Evolutionary conservation across 2,329 filamentous ascomycete species (phyloP).

Genomic region (Magnaporthiopsis rhizophila): DNA sequence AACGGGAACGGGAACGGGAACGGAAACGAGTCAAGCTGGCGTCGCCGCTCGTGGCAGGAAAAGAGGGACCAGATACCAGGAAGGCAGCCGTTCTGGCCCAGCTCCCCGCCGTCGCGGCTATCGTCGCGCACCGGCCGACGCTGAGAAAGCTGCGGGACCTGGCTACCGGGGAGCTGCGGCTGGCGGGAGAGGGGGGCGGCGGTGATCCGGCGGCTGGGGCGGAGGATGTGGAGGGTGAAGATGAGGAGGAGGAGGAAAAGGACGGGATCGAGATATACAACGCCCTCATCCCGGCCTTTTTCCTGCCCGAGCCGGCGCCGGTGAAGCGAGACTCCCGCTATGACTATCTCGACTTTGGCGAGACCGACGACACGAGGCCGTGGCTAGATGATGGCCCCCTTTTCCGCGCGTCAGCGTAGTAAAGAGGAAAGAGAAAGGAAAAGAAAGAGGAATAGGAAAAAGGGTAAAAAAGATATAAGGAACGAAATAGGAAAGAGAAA

Average conservation of each 20-base stretch:
- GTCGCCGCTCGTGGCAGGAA: too few species aligned
- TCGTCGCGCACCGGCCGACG: constrained; percentile 14
- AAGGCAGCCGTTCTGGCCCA: neutral
- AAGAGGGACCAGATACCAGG: constrained; percentile 1
- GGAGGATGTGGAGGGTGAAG: too few species aligned
- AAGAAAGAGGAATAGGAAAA: too few species aligned
- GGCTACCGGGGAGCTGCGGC: neutral
- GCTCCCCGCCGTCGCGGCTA: constrained; percentile 2
- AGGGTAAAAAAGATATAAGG: too few species aligned
- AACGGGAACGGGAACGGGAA: neutral
- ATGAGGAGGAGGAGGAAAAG: neutral
- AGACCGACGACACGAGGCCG: constrained; percentile 1
- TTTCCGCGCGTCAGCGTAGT: neutral
- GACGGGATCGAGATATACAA: neutral
- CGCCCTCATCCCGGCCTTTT: constrained; percentile 1
- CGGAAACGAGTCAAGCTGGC: too few species aligned
- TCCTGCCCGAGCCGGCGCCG: constrained; percentile 3
- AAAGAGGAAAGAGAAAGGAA: too few species aligned
- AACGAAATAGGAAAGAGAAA: too few species aligned
- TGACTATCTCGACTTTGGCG: constrained; percentile 5
- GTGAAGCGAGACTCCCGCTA: constrained; percentile 1
- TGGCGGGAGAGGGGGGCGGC: neutral
- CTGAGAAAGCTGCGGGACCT: constrained; percentile 15
- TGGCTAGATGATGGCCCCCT: neutral
- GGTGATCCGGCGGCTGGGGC: too few species aligned